Conservation (phyloP, 768 basidiomycete species). For the Boletellus sp. region DNA sequence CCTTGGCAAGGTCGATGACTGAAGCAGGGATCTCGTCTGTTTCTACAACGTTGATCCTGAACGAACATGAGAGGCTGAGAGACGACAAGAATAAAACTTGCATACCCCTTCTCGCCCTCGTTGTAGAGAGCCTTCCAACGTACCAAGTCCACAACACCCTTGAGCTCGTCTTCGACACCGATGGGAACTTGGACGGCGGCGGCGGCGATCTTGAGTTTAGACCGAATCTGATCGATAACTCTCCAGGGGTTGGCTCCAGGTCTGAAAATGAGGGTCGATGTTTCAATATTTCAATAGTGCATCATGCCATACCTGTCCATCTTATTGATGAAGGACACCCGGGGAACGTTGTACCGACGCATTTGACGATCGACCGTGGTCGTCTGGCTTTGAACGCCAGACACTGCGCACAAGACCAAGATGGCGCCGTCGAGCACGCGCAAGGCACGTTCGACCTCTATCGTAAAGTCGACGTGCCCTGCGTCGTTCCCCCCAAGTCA, state of each 20-base stretch:
- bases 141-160: constrained; percentile 91
- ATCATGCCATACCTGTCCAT: constrained; percentile 74
- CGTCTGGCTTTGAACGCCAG: constrained; percentile 97
- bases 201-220: constrained; percentile 87
- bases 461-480: constrained; percentile 99
- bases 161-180: constrained; percentile 80
- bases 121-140: constrained; percentile 95
- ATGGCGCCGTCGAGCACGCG: constrained; percentile 96
- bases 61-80: not conserved
- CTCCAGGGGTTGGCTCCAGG: constrained; percentile 98
- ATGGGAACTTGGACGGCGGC: constrained; percentile 97
- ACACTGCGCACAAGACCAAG: constrained; percentile 93
- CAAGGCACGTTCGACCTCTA: constrained; percentile 96
- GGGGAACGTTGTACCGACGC: constrained; percentile 93
- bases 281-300: not conserved
- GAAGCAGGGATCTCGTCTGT: constrained; percentile 84
- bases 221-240: constrained; percentile 86
- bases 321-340: constrained; percentile 96
- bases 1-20: constrained; percentile 67
- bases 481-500: constrained; percentile 1
- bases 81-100: not conserved
- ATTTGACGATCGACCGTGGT: constrained; percentile 99
- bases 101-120: constrained; percentile 89
- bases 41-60: constrained; percentile 71
- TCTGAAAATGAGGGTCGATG: constrained; percentile 36